These are phyloP conservation scores for Suillus sp. DNA, from an alignment of 768 basidiomycete species.

Conservation along the genomic window DNA sequence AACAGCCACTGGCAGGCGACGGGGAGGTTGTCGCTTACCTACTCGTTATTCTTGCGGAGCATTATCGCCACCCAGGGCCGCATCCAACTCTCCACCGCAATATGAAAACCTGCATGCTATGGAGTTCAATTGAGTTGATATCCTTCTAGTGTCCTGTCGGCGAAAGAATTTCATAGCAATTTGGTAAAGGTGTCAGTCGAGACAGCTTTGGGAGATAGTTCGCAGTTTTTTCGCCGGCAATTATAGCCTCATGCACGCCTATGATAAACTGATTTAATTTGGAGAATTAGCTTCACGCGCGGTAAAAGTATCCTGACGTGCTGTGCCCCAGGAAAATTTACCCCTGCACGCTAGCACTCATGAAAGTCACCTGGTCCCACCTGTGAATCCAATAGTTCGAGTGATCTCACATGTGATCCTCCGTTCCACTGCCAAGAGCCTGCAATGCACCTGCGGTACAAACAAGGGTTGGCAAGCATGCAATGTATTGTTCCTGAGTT, in stretches of 20 bases:
- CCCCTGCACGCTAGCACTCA: background rate
- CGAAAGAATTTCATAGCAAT: background rate
- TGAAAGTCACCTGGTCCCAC: constrained; percentile 14
- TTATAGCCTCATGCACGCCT: background rate
- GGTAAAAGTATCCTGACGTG: background rate
- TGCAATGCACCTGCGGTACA: background rate
- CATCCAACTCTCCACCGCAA: background rate
- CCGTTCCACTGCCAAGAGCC: background rate
- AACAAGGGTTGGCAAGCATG: background rate
- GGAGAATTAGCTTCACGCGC: background rate
- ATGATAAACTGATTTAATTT: background rate
- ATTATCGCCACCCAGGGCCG: background rate
- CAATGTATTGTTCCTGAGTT: background rate
- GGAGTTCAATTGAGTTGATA: constrained; percentile 6
- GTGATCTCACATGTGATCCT: constrained; percentile 1
- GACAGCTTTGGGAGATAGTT: constrained; percentile 4
- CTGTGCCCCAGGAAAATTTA: background rate
- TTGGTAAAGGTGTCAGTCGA: background rate
- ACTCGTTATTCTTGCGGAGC: background rate
- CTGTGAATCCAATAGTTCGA: constrained; percentile 1
- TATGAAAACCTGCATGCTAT: constrained; percentile 3
- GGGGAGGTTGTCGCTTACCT: constrained; percentile 1
- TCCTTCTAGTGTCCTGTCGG: background rate
- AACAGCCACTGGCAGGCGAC: background rate
- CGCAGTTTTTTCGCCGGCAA: background rate